A percentile compares a stretch with the other conserved stretches of the same genome.
phyloP scores from a whole-genome alignment of 805 yeast species.

The Pichia membranifaciens region DNA sequence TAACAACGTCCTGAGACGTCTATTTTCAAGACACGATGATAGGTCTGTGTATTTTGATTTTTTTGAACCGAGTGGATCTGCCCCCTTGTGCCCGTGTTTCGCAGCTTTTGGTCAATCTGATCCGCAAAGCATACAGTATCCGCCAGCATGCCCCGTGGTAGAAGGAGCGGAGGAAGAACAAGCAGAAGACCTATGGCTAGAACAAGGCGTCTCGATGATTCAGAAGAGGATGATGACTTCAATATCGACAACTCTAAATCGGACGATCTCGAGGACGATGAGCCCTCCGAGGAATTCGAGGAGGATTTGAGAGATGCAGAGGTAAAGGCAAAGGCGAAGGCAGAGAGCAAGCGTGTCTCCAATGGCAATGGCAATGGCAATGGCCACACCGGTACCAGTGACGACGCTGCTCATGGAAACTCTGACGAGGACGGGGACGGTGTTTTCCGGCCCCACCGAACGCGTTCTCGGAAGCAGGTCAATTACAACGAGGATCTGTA shows the following conservation, averaged over 20 bases:
- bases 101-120: too few species aligned
- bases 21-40: too few species aligned
- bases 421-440: slow-evolving; percentile 21
- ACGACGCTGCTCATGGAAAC: slow-evolving; percentile 8
- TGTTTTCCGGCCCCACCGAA: slow-evolving; percentile 21
- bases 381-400: background rate
- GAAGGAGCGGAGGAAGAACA: background rate
- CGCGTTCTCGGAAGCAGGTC: slow-evolving; percentile 27
- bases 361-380: background rate
- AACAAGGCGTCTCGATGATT: background rate
- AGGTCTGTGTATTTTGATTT: too few species aligned
- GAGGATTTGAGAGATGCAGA: slow-evolving; percentile 14
- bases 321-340: background rate
- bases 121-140: too few species aligned
- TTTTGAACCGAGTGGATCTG: too few species aligned
- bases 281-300: slow-evolving; percentile 22
- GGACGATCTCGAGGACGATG: slow-evolving; percentile 11
- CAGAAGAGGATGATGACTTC: slow-evolving; percentile 7
- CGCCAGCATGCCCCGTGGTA: slow-evolving; percentile 1
- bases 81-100: too few species aligned
- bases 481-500: slow-evolving; percentile 32
- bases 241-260: slow-evolving; percentile 16
- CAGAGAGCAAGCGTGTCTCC: background rate
- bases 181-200: background rate
- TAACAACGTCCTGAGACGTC: too few species aligned